phyloP scores from a whole-genome alignment of 2,329 filamentous ascomycete genomes.

The Aspergillus jensenii region DNA sequence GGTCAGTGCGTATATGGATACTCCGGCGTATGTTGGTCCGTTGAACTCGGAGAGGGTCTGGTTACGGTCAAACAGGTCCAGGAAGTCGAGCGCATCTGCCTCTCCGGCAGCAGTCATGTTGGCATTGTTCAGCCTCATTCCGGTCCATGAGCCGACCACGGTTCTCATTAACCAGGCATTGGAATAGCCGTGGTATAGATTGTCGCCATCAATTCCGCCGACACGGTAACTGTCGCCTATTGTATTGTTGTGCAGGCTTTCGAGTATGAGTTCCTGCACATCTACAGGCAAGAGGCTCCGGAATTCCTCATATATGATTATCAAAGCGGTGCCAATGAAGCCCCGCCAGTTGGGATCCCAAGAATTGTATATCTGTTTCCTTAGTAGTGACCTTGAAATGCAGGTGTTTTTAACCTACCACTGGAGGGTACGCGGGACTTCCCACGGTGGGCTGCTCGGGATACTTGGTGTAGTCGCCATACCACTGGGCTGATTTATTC shows the following conservation, averaged over 20 bases:
- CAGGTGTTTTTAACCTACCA: slow-evolving; percentile 9
- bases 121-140: slow-evolving; percentile 51
- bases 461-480: slow-evolving; percentile 34
- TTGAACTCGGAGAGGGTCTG: slow-evolving; percentile 64
- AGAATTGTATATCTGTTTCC: slow-evolving; percentile 50
- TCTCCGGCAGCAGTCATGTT: slow-evolving; percentile 63
- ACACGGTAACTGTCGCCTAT: slow-evolving; percentile 63
- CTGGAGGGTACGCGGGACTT: slow-evolving; percentile 48
- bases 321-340: slow-evolving; percentile 60
- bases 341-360: slow-evolving; percentile 68
- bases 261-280: slow-evolving; percentile 48
- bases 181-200: slow-evolving; percentile 62
- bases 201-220: slow-evolving; percentile 60
- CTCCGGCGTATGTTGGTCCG: slow-evolving; percentile 62
- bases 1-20: slow-evolving; percentile 59
- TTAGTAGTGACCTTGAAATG: background rate
- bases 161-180: slow-evolving; percentile 66
- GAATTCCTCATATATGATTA: slow-evolving; percentile 61
- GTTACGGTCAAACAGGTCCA: slow-evolving; percentile 57
- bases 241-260: slow-evolving; percentile 56
- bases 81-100: slow-evolving; percentile 54
- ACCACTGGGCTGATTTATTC: slow-evolving; percentile 56
- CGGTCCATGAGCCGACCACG: slow-evolving; percentile 60
- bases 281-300: slow-evolving; percentile 43
- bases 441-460: slow-evolving; percentile 57